These are phyloP conservation scores for Hypomyces perniciosus DNA, from an alignment of 2,329 filamentous ascomycete genomes.

Conservation along the genomic window DNA sequence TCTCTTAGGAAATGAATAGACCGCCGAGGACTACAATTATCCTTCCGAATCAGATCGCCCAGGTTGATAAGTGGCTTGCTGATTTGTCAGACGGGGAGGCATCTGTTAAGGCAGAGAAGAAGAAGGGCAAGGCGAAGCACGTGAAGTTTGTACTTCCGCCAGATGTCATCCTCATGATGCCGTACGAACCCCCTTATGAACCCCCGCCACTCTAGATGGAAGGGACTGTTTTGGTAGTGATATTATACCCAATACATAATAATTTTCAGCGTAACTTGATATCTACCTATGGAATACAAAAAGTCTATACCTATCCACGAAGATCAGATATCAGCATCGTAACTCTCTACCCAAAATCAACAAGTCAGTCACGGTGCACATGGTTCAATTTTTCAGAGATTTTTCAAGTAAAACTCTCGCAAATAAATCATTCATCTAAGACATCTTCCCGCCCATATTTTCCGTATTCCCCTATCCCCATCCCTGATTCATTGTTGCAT, in stretches of 20 bases:
- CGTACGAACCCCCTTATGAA: too few relatives aligned
- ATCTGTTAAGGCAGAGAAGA: background rate
- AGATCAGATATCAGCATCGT: too few relatives aligned
- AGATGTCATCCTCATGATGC: too few relatives aligned
- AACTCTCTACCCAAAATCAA: too few relatives aligned
- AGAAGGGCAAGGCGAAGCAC: background rate
- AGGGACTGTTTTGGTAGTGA: background rate
- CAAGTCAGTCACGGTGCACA: too few relatives aligned
- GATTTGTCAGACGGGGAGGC: background rate
- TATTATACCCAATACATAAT: background rate
- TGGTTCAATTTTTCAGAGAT: background rate
- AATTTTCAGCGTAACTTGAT: background rate
- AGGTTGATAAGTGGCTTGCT: background rate
- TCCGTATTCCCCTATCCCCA: too few relatives aligned
- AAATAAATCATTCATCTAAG: too few relatives aligned
- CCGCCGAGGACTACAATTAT: background rate
- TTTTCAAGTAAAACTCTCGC: background rate
- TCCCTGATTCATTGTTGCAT: too few relatives aligned
- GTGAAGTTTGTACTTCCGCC: too few relatives aligned
- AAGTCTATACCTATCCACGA: too few relatives aligned
- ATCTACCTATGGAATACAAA: too few relatives aligned
- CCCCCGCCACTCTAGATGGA: background rate
- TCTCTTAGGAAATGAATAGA: conserved; percentile 14
- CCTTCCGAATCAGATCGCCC: background rate
- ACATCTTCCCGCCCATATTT: too few relatives aligned